Percentiles rank a stretch among this genome's conserved stretches.
Evolutionary conservation across 345 rosid species (phyloP).

Genomic region (Camelina laxa): DNA sequence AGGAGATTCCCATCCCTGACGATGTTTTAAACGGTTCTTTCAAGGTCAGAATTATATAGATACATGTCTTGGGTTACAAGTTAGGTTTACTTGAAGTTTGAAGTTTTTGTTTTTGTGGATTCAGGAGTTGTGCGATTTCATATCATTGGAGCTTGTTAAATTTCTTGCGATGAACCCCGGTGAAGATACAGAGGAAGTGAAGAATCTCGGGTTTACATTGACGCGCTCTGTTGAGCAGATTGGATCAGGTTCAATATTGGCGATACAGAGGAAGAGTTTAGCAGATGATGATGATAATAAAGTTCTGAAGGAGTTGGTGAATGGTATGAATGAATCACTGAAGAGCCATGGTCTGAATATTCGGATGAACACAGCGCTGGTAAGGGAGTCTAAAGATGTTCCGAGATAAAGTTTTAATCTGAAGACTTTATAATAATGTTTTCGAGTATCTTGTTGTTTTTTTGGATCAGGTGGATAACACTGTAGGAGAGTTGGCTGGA

Average conservation of each 20-base stretch:
- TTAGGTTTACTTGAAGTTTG: background rate
- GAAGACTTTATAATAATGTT: background rate
- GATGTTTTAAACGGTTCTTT: slow-evolving; percentile 46
- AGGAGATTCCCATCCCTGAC: slow-evolving; percentile 56
- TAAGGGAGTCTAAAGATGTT: background rate
- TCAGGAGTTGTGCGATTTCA: slow-evolving; percentile 54
- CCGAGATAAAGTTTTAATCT: background rate
- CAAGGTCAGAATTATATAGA: slow-evolving; percentile 42
- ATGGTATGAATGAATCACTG: slow-evolving; percentile 54
- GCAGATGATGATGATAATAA: slow-evolving; percentile 38
- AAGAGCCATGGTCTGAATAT: slow-evolving; percentile 50
- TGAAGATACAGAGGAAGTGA: slow-evolving; percentile 33
- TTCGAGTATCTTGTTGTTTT: background rate
- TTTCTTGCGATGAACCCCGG: slow-evolving; percentile 47
- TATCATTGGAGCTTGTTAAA: slow-evolving; percentile 55
- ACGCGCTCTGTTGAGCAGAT: slow-evolving; percentile 50
- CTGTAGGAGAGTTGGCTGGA: slow-evolving; percentile 62
- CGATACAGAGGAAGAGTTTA: slow-evolving; percentile 54
- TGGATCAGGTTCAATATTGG: slow-evolving; percentile 44
- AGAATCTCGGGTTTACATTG: slow-evolving; percentile 54
- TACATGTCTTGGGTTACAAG: background rate
- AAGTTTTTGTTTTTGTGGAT: background rate
- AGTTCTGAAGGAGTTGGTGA: slow-evolving; percentile 47
- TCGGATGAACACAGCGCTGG: slow-evolving; percentile 43
- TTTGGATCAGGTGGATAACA: slow-evolving; percentile 56